These are phyloP conservation scores for Calonectria pseudoturangicola DNA, from an alignment of 2,329 filamentous ascomycete species.

Conservation along the genomic window DNA sequence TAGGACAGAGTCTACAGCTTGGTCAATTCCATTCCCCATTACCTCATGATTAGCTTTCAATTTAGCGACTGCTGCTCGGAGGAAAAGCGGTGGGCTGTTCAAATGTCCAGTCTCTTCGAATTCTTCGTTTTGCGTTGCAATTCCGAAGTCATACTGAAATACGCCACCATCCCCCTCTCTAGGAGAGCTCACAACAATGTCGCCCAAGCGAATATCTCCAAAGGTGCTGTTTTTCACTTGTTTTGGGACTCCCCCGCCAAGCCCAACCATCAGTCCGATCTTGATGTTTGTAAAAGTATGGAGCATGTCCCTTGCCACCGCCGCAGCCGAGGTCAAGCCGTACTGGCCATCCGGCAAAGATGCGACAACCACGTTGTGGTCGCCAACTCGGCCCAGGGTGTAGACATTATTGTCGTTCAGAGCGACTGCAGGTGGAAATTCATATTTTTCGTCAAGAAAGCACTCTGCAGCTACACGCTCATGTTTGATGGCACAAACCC, in stretches of 20 bases:
- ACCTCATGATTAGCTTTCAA: neutral
- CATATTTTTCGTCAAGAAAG: neutral
- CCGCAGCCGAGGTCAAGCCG: neutral
- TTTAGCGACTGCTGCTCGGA: neutral
- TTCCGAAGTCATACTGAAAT: slow-evolving; percentile 12
- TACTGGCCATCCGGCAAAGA: neutral
- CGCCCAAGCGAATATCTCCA: neutral
- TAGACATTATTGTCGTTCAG: neutral
- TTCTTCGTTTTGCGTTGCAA: neutral
- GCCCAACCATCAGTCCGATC: slow-evolving; percentile 2
- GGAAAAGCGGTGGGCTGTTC: neutral
- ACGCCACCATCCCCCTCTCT: neutral
- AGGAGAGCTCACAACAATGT: slow-evolving; percentile 5
- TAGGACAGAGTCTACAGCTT: neutral
- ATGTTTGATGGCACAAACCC: neutral
- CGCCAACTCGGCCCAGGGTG: slow-evolving; percentile 1
- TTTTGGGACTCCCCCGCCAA: neutral
- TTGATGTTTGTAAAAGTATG: slow-evolving; percentile 7
- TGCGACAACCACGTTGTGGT: slow-evolving; percentile 14
- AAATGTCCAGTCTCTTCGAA: neutral
- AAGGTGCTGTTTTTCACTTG: neutral
- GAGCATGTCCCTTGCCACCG: neutral
- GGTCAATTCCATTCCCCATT: neutral
- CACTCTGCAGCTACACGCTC: slow-evolving; percentile 7
- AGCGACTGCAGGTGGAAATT: neutral